Evolutionary conservation across 345 rosid genomes (phyloP).

Genomic region (Camelina sativa): DNA sequence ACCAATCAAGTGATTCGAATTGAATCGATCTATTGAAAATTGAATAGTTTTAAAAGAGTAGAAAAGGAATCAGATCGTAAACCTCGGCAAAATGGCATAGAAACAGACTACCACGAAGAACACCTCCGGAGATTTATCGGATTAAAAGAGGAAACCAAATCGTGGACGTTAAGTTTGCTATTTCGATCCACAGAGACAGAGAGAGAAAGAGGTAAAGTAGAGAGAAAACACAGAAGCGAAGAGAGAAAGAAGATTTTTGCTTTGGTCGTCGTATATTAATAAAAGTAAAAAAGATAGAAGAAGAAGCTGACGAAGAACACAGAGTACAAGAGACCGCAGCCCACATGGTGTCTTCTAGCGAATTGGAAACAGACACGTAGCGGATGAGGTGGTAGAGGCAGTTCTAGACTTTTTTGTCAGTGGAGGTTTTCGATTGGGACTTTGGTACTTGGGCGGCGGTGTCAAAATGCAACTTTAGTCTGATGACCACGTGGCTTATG

Average conservation of each 20-base stretch:
- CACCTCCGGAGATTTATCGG: slow-evolving; percentile 20
- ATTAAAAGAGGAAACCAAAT: slow-evolving; percentile 1
- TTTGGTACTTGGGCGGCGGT: slow-evolving; percentile 10
- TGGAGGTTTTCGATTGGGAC: slow-evolving; percentile 18
- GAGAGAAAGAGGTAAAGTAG: not conserved
- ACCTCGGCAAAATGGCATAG: slow-evolving; percentile 43
- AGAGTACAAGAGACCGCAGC: slow-evolving; percentile 7
- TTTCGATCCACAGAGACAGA: slow-evolving; percentile 46
- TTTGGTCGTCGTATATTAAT: slow-evolving; percentile 46
- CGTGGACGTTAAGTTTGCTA: not conserved
- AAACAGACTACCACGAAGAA: slow-evolving; percentile 15
- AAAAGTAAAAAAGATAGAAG: slow-evolving; percentile 10
- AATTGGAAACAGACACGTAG: slow-evolving; percentile 44
- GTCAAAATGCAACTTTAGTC: too few relatives aligned
- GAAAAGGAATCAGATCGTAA: slow-evolving; percentile 22
- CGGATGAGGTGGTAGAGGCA: not conserved
- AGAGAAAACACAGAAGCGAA: not conserved
- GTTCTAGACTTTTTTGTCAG: slow-evolving; percentile 27
- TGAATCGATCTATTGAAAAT: not conserved
- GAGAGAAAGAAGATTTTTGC: slow-evolving; percentile 31
- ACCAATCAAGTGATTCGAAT: not conserved
- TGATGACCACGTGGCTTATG: too few relatives aligned
- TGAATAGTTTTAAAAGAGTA: not conserved
- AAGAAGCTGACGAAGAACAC: not conserved
- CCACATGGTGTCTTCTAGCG: not conserved